Evolutionary conservation across 495 filamentous ascomycete species (phyloP), one percentile per base, ranked within the genome.

Genomic region (Aspergillus sparsus): DNA sequence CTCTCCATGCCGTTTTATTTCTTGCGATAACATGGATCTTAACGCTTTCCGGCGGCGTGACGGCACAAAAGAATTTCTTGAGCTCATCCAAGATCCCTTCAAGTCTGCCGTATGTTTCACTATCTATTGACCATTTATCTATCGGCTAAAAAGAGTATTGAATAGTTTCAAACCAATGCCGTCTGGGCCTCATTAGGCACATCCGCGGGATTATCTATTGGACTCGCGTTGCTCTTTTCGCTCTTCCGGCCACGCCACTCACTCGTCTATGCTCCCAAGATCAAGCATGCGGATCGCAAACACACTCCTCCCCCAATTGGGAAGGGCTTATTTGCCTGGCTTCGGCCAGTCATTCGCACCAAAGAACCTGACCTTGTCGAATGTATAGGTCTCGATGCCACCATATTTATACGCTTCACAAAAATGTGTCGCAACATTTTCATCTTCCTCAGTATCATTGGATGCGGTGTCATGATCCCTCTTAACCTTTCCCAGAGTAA

Each of bases 381-480:
- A 6, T 85, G 88, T 62, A 81, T 95, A 34, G 94, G 94, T 16
- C 79, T 98, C 76, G 94, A 98, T 77, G 94, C 93, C 49, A 85
- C 87, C 3, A 79, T 98, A 47, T 98, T 98, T 70, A 73, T 98
- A 62, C 85, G 95, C 16, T 91, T 97, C 69, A 87, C 87, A 49
- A 81, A 84, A 52, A 97, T 98, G 93, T 93, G 90, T 69, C 88
- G 94, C 50, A 92, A 95, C 66, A 87, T 98, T 35, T 94, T 98
- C 66, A 75, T 89, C 53, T 66, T 83, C 35, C 74, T 97, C 65
- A 82, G 85, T 51, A 66, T 96, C 18, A 71, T 96, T 33, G 92
- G 90, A 5, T 91, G 89, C 66, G 74, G 77, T 35, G 82, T 98
- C 55, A 78, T 98, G 69, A 89, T 98, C 56, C 95, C 94, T 4